These are phyloP conservation scores for Blumeriella jaapii DNA, from an alignment of 2,329 filamentous ascomycete species.

Conservation along the genomic window DNA sequence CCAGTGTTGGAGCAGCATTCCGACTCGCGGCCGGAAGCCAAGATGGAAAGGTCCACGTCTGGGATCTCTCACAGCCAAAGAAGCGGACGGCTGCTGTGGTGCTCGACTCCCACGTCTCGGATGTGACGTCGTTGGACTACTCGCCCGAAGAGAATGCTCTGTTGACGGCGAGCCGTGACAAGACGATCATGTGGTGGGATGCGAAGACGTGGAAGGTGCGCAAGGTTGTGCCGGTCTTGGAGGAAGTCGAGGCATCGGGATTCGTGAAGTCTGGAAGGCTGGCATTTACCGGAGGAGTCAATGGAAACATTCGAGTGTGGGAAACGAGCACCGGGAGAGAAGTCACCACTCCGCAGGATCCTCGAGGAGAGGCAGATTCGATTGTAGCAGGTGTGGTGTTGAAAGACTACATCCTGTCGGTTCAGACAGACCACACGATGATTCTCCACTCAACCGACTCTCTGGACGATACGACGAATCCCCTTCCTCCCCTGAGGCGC, in stretches of 20 bases:
- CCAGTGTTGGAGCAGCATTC: constrained; percentile 48
- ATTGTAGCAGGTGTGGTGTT: constrained; percentile 64
- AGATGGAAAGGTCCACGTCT: constrained; percentile 83
- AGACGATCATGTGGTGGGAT: constrained; percentile 91
- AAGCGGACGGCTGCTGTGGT: constrained; percentile 69
- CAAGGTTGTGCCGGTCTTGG: constrained; percentile 71
- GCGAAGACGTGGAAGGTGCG: constrained; percentile 71
- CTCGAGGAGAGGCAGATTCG: constrained; percentile 48
- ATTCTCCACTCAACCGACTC: constrained; percentile 53
- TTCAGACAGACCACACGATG: constrained; percentile 84
- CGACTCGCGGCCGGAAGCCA: constrained; percentile 84
- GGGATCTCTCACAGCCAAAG: constrained; percentile 56
- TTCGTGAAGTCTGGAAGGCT: constrained; percentile 62
- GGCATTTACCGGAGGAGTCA: constrained; percentile 76
- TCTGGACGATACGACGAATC: constrained; percentile 28
- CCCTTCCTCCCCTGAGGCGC: constrained; percentile 27
- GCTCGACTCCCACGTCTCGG: constrained; percentile 86
- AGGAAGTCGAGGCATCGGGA: constrained; percentile 73
- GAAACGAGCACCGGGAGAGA: constrained; percentile 66
- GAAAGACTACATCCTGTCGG: constrained; percentile 58
- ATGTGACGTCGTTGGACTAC: constrained; percentile 81
- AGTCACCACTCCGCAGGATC: constrained; percentile 60
- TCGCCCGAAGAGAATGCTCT: constrained; percentile 62
- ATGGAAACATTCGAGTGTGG: constrained; percentile 77
- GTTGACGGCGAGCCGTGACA: constrained; percentile 80